phyloP scores from a whole-genome alignment of 2,329 filamentous ascomycete genomes.

The Diaporthe batatas region DNA sequence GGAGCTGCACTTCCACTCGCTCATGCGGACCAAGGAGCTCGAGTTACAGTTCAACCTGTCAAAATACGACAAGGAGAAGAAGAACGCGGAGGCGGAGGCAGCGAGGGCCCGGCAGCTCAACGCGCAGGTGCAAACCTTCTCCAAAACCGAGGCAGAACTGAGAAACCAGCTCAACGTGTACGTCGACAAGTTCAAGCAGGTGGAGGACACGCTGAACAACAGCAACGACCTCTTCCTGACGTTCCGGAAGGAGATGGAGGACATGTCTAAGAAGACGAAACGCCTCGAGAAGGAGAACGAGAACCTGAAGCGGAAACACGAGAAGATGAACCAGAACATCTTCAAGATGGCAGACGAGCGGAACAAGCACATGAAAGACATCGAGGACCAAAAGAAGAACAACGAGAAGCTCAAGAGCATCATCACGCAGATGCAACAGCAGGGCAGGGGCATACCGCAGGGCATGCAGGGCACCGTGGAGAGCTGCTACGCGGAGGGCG shows the following conservation, averaged over 20 bases:
- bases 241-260: conserved; percentile 99
- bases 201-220: conserved; percentile 98
- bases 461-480: conserved; percentile 73
- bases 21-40: conserved; percentile 93
- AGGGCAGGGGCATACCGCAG: conserved; percentile 82
- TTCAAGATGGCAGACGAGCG: conserved; percentile 97
- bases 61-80: conserved; percentile 90
- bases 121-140: conserved; percentile 92
- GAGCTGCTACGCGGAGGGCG: conserved; percentile 68
- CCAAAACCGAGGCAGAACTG: conserved; percentile 94
- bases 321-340: conserved; percentile 93
- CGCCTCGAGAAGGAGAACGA: conserved; percentile 97
- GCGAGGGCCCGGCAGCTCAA: conserved; percentile 87
- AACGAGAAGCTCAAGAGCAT: conserved; percentile 93
- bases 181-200: conserved; percentile 99
- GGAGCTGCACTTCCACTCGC: conserved; percentile 92
- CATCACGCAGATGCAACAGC: conserved; percentile 95
- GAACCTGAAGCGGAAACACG: conserved; percentile 90
- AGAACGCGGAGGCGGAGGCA: conserved; percentile 85
- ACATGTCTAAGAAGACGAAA: conserved; percentile 99
- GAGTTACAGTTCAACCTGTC: conserved; percentile 94
- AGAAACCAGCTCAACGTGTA: conserved; percentile 97
- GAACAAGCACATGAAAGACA: conserved; percentile 78
- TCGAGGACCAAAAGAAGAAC: conserved; percentile 85
- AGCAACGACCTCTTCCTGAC: conserved; percentile 98